Base-by-base conservation (phyloP, 2,329 filamentous ascomycete genomes). In the Pochonia chlamydosporia region DNA sequence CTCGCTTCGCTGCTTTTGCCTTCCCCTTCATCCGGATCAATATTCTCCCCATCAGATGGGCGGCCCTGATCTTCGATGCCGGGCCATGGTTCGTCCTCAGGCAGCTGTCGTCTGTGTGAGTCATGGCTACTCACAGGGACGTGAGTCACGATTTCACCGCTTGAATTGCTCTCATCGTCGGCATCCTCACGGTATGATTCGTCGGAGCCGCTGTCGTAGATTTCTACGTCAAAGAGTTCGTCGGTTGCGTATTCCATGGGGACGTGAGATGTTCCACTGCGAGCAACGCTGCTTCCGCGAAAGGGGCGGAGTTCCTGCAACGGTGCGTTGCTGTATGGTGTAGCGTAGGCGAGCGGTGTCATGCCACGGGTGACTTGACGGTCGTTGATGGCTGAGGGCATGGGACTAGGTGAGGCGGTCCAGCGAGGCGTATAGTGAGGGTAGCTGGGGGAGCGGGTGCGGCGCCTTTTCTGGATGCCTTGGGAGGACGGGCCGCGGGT, bases 301-400 rank as follows among this genome's bases (percentile, higher is more conserved):
- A 57, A 37, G 5, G 52, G 52, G 14, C 68, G 66, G 16, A 65
- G 52, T 46, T 76, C 73, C 11, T 70, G 62, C 8, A 66, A 62
- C 1, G 79, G 73, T 3, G 72, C 78, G 51, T 82, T 84, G 57
- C 85, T 89, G 59, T 84, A 75, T 0, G 87, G 87, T 1, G 87
- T 91, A 3, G 85, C 84, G 57, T 90, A 90, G n/a, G 81, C 82
- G 53, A 82, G 82, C 0, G 84, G 85, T 0, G 76, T 81, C 11
- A 70, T 71, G 13, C 63, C 63, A 2, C 52, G 49, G 14, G 25
- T 20, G 14, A 37, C 26, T 55, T 62, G 54, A 44, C 62, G 62
- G 39, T 70, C 65, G 5, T 59, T 60, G 4, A 63, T 48, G 4
- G 59, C 59, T 26, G 65, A 58, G 4, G 65, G 67, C 51, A 66